Percentiles rank a stretch among this genome's conserved stretches.
These are phyloP conservation scores for Pichia deserticola DNA, from an alignment of 805 yeast genomes.

Conservation along the genomic window DNA sequence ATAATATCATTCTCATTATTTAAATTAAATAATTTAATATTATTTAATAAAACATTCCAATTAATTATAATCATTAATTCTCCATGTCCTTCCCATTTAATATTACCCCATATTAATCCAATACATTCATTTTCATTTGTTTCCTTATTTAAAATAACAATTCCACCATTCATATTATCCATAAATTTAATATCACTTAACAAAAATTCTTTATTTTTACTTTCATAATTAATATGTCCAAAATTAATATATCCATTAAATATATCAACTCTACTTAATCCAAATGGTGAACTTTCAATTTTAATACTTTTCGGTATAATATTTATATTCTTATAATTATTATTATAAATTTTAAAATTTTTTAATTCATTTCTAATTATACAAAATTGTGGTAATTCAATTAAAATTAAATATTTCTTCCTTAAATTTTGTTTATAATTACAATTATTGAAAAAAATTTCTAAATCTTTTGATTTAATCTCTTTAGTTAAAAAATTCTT, in stretches of 20 bases:
- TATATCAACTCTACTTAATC: slow-evolving; percentile 16
- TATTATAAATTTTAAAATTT: slow-evolving; percentile 5
- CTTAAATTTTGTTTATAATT: neutral
- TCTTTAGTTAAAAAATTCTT: neutral
- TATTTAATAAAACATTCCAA: slow-evolving; percentile 13
- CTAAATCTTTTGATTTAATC: neutral
- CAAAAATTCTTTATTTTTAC: slow-evolving; percentile 13
- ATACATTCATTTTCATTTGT: slow-evolving; percentile 5
- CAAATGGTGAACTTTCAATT: slow-evolving; percentile 21
- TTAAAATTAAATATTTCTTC: neutral
- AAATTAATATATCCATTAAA: slow-evolving; percentile 14
- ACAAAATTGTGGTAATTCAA: slow-evolving; percentile 10
- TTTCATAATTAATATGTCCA: slow-evolving; percentile 23
- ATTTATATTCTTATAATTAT: neutral
- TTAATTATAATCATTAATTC: slow-evolving; percentile 28
- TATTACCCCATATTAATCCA: slow-evolving; percentile 35
- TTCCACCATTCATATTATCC: slow-evolving; percentile 41
- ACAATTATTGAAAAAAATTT: neutral
- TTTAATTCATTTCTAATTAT: slow-evolving; percentile 34
- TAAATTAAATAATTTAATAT: neutral
- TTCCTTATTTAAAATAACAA: slow-evolving; percentile 10
- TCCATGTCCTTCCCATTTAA: slow-evolving; percentile 39
- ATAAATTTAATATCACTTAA: slow-evolving; percentile 35
- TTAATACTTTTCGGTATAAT: slow-evolving; percentile 7
- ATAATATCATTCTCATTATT: too few relatives aligned